Percentiles rank a stretch among this genome's conserved stretches.
Conservation (phyloP, 1,284 basidiomycete genomes). For the Ceratobasidium sp. region DNA sequence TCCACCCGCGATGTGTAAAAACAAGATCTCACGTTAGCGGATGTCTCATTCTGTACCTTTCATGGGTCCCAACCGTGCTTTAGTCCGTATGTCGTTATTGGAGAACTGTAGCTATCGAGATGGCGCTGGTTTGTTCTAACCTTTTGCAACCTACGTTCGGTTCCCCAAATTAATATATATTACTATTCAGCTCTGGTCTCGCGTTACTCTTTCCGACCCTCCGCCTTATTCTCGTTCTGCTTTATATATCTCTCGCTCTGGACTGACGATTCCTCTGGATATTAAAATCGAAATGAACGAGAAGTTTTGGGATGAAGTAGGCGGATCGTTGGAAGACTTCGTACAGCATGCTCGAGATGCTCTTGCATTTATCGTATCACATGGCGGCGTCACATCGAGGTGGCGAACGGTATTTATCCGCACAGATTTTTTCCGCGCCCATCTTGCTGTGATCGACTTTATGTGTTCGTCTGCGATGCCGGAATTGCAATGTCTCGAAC, state of each 20-base stretch:
- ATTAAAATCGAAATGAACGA: slow-evolving; percentile 25
- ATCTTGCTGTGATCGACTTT: slow-evolving; percentile 4
- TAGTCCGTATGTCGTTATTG: slow-evolving; percentile 26
- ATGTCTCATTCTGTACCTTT: too few relatives aligned
- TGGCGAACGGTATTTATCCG: slow-evolving; percentile 2
- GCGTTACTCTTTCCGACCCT: slow-evolving; percentile 23
- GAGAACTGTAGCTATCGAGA: slow-evolving; percentile 17
- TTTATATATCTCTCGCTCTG: slow-evolving; percentile 18
- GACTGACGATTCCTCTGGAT: background rate
- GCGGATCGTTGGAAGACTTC: background rate
- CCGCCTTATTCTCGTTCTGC: slow-evolving; percentile 18
- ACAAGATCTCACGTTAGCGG: background rate
- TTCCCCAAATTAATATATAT: background rate
- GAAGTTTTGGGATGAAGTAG: background rate
- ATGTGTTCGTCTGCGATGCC: background rate
- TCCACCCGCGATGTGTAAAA: too few relatives aligned
- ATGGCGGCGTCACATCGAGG: slow-evolving; percentile 25
- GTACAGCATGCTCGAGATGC: background rate
- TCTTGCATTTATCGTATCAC: slow-evolving; percentile 19
- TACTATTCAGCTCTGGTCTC: slow-evolving; percentile 30
- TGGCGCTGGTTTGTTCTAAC: background rate
- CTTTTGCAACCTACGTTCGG: background rate
- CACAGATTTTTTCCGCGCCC: slow-evolving; percentile 13
- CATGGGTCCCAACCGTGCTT: too few relatives aligned
- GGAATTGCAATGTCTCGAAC: background rate